Base-by-base conservation (phyloP, 306 rosid species). In the Medicago lupulina region DNA sequence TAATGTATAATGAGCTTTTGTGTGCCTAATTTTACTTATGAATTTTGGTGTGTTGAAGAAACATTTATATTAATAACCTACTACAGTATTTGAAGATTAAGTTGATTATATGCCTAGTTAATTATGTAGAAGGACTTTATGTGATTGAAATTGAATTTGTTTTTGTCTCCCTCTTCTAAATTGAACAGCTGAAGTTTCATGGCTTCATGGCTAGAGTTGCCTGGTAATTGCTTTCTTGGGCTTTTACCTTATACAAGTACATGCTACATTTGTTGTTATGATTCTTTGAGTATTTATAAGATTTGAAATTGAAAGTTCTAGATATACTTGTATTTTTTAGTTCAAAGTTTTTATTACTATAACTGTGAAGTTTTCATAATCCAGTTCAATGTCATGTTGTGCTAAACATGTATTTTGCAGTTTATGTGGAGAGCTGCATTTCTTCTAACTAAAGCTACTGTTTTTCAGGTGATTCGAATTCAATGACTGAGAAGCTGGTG, bases 391-490 rank as follows among this genome's bases (percentile, higher is more conserved):
- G 70, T 6, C 28, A 64, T 63, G 3, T 63, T 70, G 66, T 55
- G 64, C 6, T 65, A 44, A 71, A 44, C 38, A 41, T 70, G 78
- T 54, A 18, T 4, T 46, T 76, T 82, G 70, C 70, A 23, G 62
- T 67, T 76, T 72, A 53, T 67, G 36, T 34, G 21, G 61, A 44
- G 72, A 39, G 43, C 67, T 66, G n/a, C 80, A 82, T 50, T 72
- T 79, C 71, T 61, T 85, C 79, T 82, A 70, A 79, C 75, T 71
- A 70, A 65, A 70, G 80, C 79, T 68, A 50, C 74, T 58, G 17
- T 79, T 79, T 77, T 79, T 73, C 88, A 86, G 92, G 87, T 79
- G 86, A 82, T 80, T 83, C 91, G 34, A 81, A 81, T 81, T 71
- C 81, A 9, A 69, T 65, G 16, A 13, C 70, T 40, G 89, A 87